Percentiles rank a stretch among this genome's conserved stretches.
Evolutionary conservation across 495 filamentous ascomycete genomes (phyloP).

Genomic region (Talaromyces trachyspermus): DNA sequence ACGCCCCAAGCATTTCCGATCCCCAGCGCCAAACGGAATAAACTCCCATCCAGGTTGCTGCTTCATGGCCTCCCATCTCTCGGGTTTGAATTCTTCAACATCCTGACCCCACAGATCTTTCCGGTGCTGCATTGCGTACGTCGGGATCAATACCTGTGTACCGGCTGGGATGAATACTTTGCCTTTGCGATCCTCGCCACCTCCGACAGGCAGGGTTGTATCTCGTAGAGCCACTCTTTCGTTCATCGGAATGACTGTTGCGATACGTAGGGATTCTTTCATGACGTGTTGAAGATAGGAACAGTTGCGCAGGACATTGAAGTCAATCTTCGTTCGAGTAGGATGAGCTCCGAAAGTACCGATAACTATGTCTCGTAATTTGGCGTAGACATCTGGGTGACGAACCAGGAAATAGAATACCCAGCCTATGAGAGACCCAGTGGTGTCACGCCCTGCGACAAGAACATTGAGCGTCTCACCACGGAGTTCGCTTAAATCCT

Average conservation of each 20-base stretch:
- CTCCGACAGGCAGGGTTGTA: slow-evolving; percentile 64
- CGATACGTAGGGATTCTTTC: slow-evolving; percentile 51
- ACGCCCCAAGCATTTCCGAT: slow-evolving; percentile 47
- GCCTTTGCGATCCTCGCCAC: slow-evolving; percentile 56
- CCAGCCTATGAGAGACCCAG: slow-evolving; percentile 50
- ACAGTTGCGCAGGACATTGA: slow-evolving; percentile 34
- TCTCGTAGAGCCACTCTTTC: slow-evolving; percentile 58
- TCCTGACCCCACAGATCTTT: slow-evolving; percentile 47
- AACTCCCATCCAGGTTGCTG: slow-evolving; percentile 37
- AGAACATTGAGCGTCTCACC: slow-evolving; percentile 51
- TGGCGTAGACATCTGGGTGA: slow-evolving; percentile 13
- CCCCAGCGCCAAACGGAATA: slow-evolving; percentile 50
- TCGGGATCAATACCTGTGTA: slow-evolving; percentile 32
- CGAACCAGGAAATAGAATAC: slow-evolving; percentile 31
- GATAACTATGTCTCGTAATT: slow-evolving; percentile 13
- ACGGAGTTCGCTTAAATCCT: slow-evolving; percentile 10
- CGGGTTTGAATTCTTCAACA: slow-evolving; percentile 44
- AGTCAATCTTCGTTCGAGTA: slow-evolving; percentile 41
- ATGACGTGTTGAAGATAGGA: slow-evolving; percentile 22
- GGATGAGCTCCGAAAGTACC: slow-evolving; percentile 28
- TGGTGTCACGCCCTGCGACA: slow-evolving; percentile 56
- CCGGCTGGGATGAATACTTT: slow-evolving; percentile 55
- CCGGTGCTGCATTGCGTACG: slow-evolving; percentile 42
- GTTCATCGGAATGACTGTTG: slow-evolving; percentile 70
- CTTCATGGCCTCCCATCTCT: slow-evolving; percentile 46